Conservation (phyloP, 768 basidiomycete genomes). For the Postia placenta region DNA sequence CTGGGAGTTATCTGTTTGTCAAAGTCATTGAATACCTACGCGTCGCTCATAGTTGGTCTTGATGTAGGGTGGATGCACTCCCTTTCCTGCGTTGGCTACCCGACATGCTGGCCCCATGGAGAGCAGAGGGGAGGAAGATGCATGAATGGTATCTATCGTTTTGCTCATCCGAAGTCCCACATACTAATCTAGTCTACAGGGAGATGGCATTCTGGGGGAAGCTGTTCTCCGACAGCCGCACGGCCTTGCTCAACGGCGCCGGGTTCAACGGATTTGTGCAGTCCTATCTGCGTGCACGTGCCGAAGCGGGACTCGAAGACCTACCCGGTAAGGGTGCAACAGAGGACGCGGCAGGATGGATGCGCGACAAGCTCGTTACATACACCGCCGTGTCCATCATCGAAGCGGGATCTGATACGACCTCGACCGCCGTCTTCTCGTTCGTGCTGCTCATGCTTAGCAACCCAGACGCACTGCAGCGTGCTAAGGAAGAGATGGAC, state of each 20-base stretch:
- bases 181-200: no score
- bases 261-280: neutral
- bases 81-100: slow-evolving; percentile 24
- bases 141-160: slow-evolving; percentile 19
- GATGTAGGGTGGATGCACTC: slow-evolving; percentile 16
- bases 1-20: no score
- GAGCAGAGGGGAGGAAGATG: slow-evolving; percentile 18
- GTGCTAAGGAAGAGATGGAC: slow-evolving; percentile 37
- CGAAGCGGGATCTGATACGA: slow-evolving; percentile 27
- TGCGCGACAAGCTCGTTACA: slow-evolving; percentile 24
- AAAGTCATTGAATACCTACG: slow-evolving; percentile 19
- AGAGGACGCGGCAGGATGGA: no score
- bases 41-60: neutral
- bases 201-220: slow-evolving; percentile 5
- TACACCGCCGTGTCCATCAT: slow-evolving; percentile 25
- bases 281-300: slow-evolving; percentile 5
- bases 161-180: neutral
- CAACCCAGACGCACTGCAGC: no score
- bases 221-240: neutral
- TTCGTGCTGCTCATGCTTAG: no score
- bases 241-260: neutral
- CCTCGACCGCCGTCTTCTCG: no score
- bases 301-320: no score
- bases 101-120: no score
- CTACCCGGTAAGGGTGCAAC: no score